A percentile compares a stretch with the other conserved stretches of the same genome.
phyloP scores from a whole-genome alignment of 2,329 filamentous ascomycete species.

The Leptographium wingfieldii region DNA sequence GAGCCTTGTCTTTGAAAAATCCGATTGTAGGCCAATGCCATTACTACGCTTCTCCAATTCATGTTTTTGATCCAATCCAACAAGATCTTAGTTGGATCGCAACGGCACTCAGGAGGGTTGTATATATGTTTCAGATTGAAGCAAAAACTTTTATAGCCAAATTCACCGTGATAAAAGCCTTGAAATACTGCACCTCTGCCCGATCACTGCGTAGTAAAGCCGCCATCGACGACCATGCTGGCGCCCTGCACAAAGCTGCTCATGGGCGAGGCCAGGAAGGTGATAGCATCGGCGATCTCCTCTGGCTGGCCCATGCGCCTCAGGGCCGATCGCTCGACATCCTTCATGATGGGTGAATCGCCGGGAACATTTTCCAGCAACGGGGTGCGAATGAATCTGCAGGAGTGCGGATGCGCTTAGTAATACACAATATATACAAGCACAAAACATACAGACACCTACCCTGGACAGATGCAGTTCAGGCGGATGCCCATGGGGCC shows the following conservation, averaged over 20 bases:
- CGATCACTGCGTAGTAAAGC: constrained; percentile 14
- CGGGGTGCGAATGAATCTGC: constrained; percentile 10
- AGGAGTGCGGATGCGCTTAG: background rate
- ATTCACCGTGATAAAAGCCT: too few species aligned
- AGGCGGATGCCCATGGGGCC: constrained; percentile 39
- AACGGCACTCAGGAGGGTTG: too few species aligned
- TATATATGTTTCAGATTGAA: too few species aligned
- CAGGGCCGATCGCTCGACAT: constrained; percentile 32
- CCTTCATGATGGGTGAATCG: constrained; percentile 20
- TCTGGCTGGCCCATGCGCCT: constrained; percentile 33
- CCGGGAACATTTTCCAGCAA: constrained; percentile 13
- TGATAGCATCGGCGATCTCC: constrained; percentile 40
- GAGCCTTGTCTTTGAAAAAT: too few species aligned
- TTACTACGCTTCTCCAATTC: too few species aligned
- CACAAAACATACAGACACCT: constrained; percentile 8
- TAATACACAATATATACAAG: background rate
- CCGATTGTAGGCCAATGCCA: too few species aligned
- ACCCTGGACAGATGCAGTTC: constrained; percentile 47
- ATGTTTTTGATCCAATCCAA: too few species aligned
- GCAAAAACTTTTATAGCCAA: too few species aligned
- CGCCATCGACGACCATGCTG: constrained; percentile 34
- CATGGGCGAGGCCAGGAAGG: constrained; percentile 37
- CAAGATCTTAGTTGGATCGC: too few species aligned
- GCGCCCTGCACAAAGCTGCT: constrained; percentile 40
- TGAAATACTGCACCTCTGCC: background rate